These are phyloP conservation scores for Posidonia australis DNA, from an alignment of 106 monocot genomes.

Conservation along the genomic window DNA sequence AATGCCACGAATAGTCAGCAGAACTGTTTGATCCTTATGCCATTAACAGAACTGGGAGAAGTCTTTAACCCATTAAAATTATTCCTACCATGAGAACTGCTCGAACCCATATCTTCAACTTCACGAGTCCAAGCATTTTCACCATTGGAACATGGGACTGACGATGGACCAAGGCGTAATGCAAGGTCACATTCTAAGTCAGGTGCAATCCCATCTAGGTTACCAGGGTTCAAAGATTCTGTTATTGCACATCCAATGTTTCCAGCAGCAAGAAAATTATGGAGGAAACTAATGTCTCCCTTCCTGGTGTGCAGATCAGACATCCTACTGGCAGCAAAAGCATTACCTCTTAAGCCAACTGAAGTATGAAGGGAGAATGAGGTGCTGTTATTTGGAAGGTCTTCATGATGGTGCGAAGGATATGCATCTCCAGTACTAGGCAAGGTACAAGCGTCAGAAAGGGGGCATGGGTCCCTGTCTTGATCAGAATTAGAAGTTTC, in stretches of 20 bases:
- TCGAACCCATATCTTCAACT: slow-evolving; percentile 43
- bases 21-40: too few species aligned
- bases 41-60: not conserved
- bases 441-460: not conserved
- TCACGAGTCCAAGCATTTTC: slow-evolving; percentile 23
- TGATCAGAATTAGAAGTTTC: slow-evolving; percentile 2
- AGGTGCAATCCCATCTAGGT: not conserved
- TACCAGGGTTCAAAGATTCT: not conserved
- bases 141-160: slow-evolving; percentile 7
- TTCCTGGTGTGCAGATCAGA: not conserved
- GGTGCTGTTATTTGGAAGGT: not conserved
- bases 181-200: slow-evolving; percentile 38
- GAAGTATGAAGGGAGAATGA: not conserved
- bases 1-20: too few species aligned
- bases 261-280: slow-evolving; percentile 9
- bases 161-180: slow-evolving; percentile 39
- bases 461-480: not conserved
- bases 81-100: slow-evolving; percentile 32
- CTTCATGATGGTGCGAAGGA: not conserved
- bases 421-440: not conserved
- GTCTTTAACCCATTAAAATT: slow-evolving; percentile 4
- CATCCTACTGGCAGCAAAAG: not conserved
- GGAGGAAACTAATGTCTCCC: slow-evolving; percentile 2
- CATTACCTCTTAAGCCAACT: slow-evolving; percentile 1
- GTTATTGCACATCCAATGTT: not conserved